Conservation (phyloP, 495 filamentous ascomycete genomes). For the Extremus antarcticus region DNA sequence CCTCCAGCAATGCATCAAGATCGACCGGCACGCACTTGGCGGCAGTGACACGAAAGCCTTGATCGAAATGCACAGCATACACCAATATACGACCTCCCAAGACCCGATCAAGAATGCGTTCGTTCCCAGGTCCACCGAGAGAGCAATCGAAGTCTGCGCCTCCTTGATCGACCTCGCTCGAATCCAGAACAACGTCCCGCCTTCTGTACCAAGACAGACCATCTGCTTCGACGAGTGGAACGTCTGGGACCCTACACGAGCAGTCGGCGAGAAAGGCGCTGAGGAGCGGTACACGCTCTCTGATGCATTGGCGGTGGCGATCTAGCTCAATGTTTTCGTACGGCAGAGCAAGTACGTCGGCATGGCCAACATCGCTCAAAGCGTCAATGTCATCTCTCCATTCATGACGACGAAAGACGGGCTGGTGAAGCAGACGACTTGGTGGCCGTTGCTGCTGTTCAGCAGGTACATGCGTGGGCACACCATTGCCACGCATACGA, state of each 20-base stretch:
- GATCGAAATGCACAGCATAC: conserved; percentile 61
- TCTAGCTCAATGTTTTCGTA: conserved; percentile 72
- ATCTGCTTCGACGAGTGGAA: conserved; percentile 87
- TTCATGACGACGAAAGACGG: conserved; percentile 58
- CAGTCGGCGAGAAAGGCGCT: conserved; percentile 52
- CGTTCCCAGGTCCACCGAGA: conserved; percentile 58
- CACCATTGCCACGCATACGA: conserved; percentile 52
- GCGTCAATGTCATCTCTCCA: conserved; percentile 66
- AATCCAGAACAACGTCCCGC: conserved; percentile 53
- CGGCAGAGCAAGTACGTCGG: conserved; percentile 59
- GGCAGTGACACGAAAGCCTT: conserved; percentile 25
- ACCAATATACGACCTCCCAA: conserved; percentile 55
- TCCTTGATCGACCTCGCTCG: conserved; percentile 62
- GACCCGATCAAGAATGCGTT: conserved; percentile 50
- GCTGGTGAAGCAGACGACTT: conserved; percentile 61
- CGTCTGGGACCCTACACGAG: conserved; percentile 67
- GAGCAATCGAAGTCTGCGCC: conserved; percentile 60
- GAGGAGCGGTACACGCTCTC: conserved; percentile 66
- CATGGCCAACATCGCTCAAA: conserved; percentile 76
- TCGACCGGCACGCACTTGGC: conserved; percentile 28
- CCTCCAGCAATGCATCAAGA: conserved; percentile 54
- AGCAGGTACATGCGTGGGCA: conserved; percentile 63
- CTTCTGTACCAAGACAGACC: conserved; percentile 44
- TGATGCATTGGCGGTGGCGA: conserved; percentile 61
- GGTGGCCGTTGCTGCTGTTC: conserved; percentile 66